These are phyloP conservation scores for Phlegmacium glaucopus DNA, from an alignment of 768 basidiomycete species.

Conservation along the genomic window DNA sequence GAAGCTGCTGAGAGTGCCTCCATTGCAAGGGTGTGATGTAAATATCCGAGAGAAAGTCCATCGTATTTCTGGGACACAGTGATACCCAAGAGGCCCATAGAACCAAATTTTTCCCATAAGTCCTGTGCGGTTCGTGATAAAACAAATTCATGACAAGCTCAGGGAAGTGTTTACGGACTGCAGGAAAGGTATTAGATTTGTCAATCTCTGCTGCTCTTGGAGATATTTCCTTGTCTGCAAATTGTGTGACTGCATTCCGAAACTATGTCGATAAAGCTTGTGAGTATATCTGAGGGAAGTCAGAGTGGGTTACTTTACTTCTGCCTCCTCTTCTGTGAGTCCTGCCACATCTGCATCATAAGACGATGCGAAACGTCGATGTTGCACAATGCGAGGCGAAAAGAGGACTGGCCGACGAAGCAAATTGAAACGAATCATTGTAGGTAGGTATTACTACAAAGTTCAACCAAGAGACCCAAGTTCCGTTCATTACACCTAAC, in stretches of 20 bases:
- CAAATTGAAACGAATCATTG: background rate
- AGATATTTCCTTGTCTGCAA: conserved; percentile 80
- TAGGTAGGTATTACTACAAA: too few species aligned
- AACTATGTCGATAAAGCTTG: conserved; percentile 52
- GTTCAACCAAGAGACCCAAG: background rate
- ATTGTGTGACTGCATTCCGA: conserved; percentile 71
- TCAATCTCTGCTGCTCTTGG: conserved; percentile 87
- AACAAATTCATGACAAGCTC: background rate
- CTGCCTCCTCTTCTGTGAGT: conserved; percentile 73
- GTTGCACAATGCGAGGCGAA: background rate
- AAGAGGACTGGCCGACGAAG: too few species aligned
- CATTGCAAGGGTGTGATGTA: conserved; percentile 91
- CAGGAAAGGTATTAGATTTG: conserved; percentile 77
- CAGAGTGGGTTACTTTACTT: conserved; percentile 43
- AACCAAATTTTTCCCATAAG: conserved; percentile 85
- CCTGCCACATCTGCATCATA: conserved; percentile 76
- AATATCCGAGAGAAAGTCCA: conserved; percentile 82
- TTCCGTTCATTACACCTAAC: background rate
- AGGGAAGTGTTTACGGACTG: conserved; percentile 37
- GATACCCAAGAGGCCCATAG: conserved; percentile 89
- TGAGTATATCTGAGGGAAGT: background rate
- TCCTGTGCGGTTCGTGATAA: conserved; percentile 43
- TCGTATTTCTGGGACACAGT: conserved; percentile 80
- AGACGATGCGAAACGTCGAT: conserved; percentile 43
- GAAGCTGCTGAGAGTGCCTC: conserved; percentile 90